Evolutionary conservation across 345 rosid genomes (phyloP).

Genomic region (Hibiscus tridactylites): DNA sequence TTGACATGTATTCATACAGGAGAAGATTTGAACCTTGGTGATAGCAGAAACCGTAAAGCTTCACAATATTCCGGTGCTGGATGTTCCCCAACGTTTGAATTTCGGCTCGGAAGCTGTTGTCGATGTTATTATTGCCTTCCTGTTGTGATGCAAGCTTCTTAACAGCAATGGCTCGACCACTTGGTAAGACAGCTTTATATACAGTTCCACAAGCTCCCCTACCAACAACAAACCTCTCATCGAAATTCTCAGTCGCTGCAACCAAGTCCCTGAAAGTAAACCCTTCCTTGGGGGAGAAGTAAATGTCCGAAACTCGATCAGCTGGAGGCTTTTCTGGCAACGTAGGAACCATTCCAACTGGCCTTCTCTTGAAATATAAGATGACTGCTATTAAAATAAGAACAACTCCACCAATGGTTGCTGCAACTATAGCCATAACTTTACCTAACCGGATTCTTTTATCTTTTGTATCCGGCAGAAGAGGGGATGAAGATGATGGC

Average conservation of each 20-base stretch:
- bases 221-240: conserved; percentile 65
- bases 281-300: conserved; percentile 68
- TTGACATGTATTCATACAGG: conserved; percentile 59
- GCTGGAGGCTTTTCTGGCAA: conserved; percentile 27
- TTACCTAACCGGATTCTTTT: conserved; percentile 32
- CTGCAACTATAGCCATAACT: conserved; percentile 57
- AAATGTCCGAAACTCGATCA: conserved; percentile 44
- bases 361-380: conserved; percentile 52
- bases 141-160: conserved; percentile 69
- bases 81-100: conserved; percentile 73
- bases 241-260: conserved; percentile 60
- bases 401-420: conserved; percentile 60
- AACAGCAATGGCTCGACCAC: conserved; percentile 60
- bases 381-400: conserved; percentile 53
- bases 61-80: conserved; percentile 81
- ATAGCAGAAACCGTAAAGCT: conserved; percentile 67
- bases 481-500: conserved; percentile 25
- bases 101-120: conserved; percentile 81
- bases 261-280: conserved; percentile 73
- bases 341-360: conserved; percentile 25
- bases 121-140: conserved; percentile 54
- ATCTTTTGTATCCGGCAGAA: conserved; percentile 13
- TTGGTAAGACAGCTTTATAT: conserved; percentile 58
- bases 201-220: conserved; percentile 93
- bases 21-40: conserved; percentile 89